Base-by-base conservation (phyloP, 192 early-diverging fungal genomes). In the Coemansia sp. region DNA sequence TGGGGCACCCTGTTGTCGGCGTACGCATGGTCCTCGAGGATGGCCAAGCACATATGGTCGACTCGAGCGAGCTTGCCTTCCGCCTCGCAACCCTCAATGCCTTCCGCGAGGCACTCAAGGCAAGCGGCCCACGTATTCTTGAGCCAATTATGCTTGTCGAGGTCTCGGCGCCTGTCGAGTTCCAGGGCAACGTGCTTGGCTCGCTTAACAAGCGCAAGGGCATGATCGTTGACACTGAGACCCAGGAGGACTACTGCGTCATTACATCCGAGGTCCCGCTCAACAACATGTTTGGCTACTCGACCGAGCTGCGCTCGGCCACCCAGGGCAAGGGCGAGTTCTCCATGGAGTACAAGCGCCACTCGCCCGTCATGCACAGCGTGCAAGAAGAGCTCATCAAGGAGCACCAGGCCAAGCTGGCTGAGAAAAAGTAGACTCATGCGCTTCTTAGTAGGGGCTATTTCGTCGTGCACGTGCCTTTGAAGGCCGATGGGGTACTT, bases 231-330 rank as follows among this genome's bases (percentile, higher is more conserved):
- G 93, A 99, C 70, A 92, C 94, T 1, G 95, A 95, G 53, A 88
- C 94, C 4, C 89, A 91, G 35, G 94, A 99, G 69, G 95, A 96
- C 58, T 94, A 94, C 80, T 92, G 95, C 53, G 88, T 89, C 20
- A 86, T 93, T 28, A 82, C 83, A 43, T 90, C 91, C 20, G 91
- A 95, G 69, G 96, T 99, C 26, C 92, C 95, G 4, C 78, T 99
- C 65, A 99, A 99, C 81, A 93, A 93, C 61, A 99, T 99, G 96
- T 99, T 99, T 90, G 95, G 95, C 20, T 96, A 95, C 76, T 94
- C 95, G 50, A 94, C 94, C 14, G 96, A 99, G 77, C 85, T 99
- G 71, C 87, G 96, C 62, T 91, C 90, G 36, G 86, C 87, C 59
- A 94, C 94, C 18, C 89, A 96, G 82, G 96, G 96, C 59, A 99